Evolutionary conservation across 768 basidiomycete genomes (phyloP).

Genomic region (Lenzites betulinus): DNA sequence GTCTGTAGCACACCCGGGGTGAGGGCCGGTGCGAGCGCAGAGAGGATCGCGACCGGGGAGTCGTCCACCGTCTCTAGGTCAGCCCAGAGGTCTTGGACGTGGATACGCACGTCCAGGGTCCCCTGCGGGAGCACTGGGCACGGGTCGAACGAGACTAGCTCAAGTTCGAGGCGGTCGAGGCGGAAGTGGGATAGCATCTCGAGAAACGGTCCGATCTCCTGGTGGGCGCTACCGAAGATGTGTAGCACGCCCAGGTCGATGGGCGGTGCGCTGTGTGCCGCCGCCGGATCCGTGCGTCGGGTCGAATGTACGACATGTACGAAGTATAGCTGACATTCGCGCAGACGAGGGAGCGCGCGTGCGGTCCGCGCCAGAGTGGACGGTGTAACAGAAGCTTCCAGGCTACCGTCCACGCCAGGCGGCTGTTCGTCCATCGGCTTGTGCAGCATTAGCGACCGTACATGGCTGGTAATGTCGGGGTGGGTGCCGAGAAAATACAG

Average conservation of each 20-base stretch:
- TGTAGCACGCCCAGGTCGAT: conserved; percentile 3
- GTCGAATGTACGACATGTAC: not conserved
- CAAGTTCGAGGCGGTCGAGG: conserved; percentile 13
- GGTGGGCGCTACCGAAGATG: conserved; percentile 5
- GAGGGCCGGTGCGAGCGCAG: not conserved
- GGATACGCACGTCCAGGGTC: not conserved
- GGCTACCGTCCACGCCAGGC: not conserved
- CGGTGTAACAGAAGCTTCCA: not conserved
- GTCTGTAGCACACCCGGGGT: not conserved
- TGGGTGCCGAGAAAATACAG: conserved; percentile 1
- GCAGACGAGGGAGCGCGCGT: conserved; percentile 2
- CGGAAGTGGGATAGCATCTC: conserved; percentile 6
- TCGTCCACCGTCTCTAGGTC: conserved; percentile 10
- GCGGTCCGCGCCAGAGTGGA: not conserved
- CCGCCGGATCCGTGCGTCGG: not conserved
- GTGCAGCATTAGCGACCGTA: conserved; percentile 6
- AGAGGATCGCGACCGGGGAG: conserved; percentile 1
- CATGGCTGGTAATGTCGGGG: not conserved
- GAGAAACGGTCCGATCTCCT: conserved; percentile 4
- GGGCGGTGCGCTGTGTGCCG: not conserved
- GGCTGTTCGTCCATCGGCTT: conserved; percentile 4
- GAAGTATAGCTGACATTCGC: conserved; percentile 10
- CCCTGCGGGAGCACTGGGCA: not conserved
- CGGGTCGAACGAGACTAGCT: conserved; percentile 8
- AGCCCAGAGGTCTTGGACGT: conserved; percentile 2